These are phyloP conservation scores for Leonotis leonurus DNA, from an alignment of 257 asterid genomes.

Conservation along the genomic window DNA sequence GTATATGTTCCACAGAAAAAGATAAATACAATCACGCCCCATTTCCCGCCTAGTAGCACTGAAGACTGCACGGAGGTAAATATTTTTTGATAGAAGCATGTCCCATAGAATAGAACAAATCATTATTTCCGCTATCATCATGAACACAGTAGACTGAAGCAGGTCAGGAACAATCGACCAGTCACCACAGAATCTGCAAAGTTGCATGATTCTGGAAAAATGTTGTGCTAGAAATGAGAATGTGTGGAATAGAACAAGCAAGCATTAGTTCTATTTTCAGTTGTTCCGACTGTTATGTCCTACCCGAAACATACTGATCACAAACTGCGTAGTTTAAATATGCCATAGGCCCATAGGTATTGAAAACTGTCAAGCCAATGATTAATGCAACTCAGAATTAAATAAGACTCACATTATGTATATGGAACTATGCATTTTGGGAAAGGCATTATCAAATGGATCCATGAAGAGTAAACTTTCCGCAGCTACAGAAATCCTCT, in stretches of 20 bases:
- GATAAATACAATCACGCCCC: too few species aligned
- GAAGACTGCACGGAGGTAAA: too few species aligned
- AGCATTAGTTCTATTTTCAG: not conserved
- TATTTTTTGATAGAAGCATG: too few species aligned
- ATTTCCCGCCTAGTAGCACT: too few species aligned
- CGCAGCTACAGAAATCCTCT: constrained; percentile 66
- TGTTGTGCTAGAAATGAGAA: not conserved
- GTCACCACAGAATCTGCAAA: too few species aligned
- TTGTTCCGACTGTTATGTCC: not conserved
- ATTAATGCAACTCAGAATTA: not conserved
- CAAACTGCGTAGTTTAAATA: not conserved
- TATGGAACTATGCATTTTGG: constrained; percentile 59
- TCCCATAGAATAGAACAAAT: too few species aligned
- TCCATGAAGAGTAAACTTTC: constrained; percentile 85
- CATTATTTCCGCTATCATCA: too few species aligned
- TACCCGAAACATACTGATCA: not conserved
- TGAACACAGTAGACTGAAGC: too few species aligned
- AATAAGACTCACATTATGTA: constrained; percentile 74
- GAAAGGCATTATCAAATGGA: constrained; percentile 75
- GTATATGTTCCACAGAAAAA: not conserved
- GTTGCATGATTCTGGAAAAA: too few species aligned
- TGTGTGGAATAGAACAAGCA: not conserved
- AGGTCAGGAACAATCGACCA: too few species aligned
- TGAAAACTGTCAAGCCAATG: not conserved
- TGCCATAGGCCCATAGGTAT: too few species aligned